Evolutionary conservation across 2,329 filamentous ascomycete genomes (phyloP), one percentile per base, ranked within the genome.

Genomic region (Nectriaceae sp.): DNA sequence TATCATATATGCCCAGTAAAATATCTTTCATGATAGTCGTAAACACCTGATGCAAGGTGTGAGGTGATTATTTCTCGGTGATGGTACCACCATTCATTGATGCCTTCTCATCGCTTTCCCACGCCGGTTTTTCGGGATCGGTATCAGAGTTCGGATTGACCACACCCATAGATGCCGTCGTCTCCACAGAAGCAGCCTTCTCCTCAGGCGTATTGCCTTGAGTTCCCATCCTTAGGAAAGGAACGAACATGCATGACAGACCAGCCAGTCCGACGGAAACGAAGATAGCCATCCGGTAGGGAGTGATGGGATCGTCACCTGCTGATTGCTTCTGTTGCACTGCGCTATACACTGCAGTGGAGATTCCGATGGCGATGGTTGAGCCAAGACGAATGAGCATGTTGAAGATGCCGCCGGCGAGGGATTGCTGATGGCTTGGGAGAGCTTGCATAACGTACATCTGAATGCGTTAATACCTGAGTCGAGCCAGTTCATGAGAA

Each of bases 401-500:
- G 63, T 88, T 85, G 59, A 88, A 83, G 35, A 89, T 81, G 1
- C 83, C 84, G 5, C 85, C 84, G 0, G 84, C 84, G 13, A 88
- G 76, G 1, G 81, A 83, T 56, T 89, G 83, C 54, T 86, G 80
- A n/a, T 78, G 72, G 1, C 71, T 65, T 0, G 83, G 82, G 44
- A 88, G 76, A 0, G 80, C 81, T 4, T 81, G 83, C 74, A 87
- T 81, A 45, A 88, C 84, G 54, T 88, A 88, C 78, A 88, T 85
- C 76, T 84, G 37, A 21, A 10, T 11, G n/a, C 21, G 10, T 39
- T 50, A 3, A 6, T 31, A 11, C 24, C 56, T 48, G 51, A 59
- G 47, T 55, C 36, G 15, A 15, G 11, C 11, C 11, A n/a, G 16
- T n/a, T 6, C 11, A 36, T 21, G 35, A 36, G n/a, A 45, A 24